Conservation (phyloP, 2,329 filamentous ascomycete genomes). For the Amauroascus verrucosus region DNA sequence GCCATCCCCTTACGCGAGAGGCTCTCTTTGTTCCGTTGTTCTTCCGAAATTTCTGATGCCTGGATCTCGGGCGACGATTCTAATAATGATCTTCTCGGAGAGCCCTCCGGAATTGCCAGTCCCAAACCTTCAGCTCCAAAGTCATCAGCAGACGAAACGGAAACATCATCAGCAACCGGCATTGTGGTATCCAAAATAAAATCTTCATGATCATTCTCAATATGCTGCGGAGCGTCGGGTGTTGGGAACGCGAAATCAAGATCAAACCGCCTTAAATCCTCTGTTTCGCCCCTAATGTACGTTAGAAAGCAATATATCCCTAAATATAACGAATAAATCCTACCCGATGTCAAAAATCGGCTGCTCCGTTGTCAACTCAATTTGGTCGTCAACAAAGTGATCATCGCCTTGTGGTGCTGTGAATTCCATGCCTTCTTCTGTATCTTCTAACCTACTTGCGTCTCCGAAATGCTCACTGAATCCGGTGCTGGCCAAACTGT, state of each 20-base stretch:
- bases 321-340: conserved; percentile 14
- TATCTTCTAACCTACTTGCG: conserved; percentile 37
- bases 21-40: conserved; percentile 35
- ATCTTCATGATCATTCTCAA: conserved; percentile 27
- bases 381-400: conserved; percentile 25
- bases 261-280: conserved; percentile 34
- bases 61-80: conserved; percentile 9
- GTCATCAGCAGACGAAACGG: conserved; percentile 22
- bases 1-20: conserved; percentile 62
- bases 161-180: conserved; percentile 20
- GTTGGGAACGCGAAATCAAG: conserved; percentile 34
- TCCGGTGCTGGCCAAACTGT: conserved; percentile 34
- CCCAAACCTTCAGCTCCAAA: conserved; percentile 27
- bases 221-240: conserved; percentile 25
- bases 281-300: conserved; percentile 32
- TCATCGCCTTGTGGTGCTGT: conserved; percentile 31
- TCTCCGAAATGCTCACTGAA: conserved; percentile 45
- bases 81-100: background rate
- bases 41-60: background rate
- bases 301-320: conserved; percentile 5
- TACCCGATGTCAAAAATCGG: conserved; percentile 33
- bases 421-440: conserved; percentile 31
- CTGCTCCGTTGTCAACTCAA: conserved; percentile 29
- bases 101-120: conserved; percentile 21
- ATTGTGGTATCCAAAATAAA: conserved; percentile 27